phyloP scores from a whole-genome alignment of 257 asterid species.

The Solanum neorickii region DNA sequence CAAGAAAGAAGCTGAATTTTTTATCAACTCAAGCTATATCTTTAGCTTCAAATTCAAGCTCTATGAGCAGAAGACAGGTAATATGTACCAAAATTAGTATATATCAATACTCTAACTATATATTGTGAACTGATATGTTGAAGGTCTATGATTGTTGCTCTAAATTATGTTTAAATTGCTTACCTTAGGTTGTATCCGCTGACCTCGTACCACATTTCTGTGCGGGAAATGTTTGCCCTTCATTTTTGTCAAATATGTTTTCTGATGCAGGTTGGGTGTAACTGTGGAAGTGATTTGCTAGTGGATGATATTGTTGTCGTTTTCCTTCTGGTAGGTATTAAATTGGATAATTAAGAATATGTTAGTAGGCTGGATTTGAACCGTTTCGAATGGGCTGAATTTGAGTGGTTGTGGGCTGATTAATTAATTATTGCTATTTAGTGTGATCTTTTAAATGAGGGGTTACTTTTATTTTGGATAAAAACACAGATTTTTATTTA shows the following conservation, averaged over 20 bases:
- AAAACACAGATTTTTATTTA: no score
- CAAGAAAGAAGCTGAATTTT: not conserved
- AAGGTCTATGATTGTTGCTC: not conserved
- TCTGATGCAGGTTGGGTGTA: not conserved
- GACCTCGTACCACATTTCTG: not conserved
- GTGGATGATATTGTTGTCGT: no score
- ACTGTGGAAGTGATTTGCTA: no score
- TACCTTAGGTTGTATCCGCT: not conserved
- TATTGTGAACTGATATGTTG: not conserved
- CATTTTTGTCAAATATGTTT: not conserved
- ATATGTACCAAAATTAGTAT: not conserved
- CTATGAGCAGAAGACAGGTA: not conserved
- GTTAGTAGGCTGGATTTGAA: no score
- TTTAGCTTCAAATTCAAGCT: not conserved
- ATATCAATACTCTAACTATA: not conserved
- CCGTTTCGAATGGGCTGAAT: no score
- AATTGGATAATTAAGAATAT: no score
- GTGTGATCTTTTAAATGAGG: no score
- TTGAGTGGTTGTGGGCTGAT: no score
- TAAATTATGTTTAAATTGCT: not conserved
- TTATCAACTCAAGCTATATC: not conserved
- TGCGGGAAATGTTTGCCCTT: not conserved
- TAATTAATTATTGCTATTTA: no score
- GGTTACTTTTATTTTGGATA: no score
- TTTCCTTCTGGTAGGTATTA: no score